These are phyloP conservation scores for Nemania sp. DNA, from an alignment of 2,329 filamentous ascomycete species.

Conservation along the genomic window DNA sequence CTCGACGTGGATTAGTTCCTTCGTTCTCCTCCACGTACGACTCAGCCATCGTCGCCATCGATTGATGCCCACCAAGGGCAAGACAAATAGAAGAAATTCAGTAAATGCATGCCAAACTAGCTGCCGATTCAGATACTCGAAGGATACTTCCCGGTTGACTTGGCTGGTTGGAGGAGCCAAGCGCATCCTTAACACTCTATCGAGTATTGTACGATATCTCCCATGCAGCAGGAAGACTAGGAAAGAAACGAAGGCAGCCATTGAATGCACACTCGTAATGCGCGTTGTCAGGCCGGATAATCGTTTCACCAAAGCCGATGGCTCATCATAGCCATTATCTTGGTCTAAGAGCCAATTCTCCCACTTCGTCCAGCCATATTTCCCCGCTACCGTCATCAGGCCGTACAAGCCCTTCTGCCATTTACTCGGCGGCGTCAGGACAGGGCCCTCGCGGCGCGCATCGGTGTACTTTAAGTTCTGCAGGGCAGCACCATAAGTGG, in stretches of 20 bases:
- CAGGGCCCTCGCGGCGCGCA: slow-evolving; percentile 73
- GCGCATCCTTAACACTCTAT: slow-evolving; percentile 85
- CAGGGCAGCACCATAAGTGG: slow-evolving; percentile 91
- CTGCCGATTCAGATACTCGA: slow-evolving; percentile 97
- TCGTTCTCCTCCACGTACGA: slow-evolving; percentile 85
- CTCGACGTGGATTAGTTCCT: slow-evolving; percentile 69
- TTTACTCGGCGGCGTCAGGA: slow-evolving; percentile 76
- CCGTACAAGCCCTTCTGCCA: slow-evolving; percentile 90
- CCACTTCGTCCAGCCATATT: slow-evolving; percentile 93
- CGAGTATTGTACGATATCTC: slow-evolving; percentile 88
- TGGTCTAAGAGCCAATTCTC: slow-evolving; percentile 84
- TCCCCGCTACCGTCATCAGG: slow-evolving; percentile 84
- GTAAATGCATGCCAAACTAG: slow-evolving; percentile 99
- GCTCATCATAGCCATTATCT: slow-evolving; percentile 79
- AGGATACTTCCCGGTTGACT: slow-evolving; percentile 90
- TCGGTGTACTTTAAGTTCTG: slow-evolving; percentile 94
- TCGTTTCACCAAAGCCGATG: slow-evolving; percentile 62
- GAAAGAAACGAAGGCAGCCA: slow-evolving; percentile 86
- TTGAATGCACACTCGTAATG: slow-evolving; percentile 79
- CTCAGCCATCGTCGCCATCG: slow-evolving; percentile 92
- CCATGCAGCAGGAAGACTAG: slow-evolving; percentile 92
- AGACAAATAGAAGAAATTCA: slow-evolving; percentile 94
- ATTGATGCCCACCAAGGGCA: slow-evolving; percentile 95
- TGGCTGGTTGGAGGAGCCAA: slow-evolving; percentile 87
- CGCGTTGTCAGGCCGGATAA: slow-evolving; percentile 78